These are phyloP conservation scores for Trichosporon sp. DNA, from an alignment of 1,284 basidiomycete genomes.

Conservation along the genomic window DNA sequence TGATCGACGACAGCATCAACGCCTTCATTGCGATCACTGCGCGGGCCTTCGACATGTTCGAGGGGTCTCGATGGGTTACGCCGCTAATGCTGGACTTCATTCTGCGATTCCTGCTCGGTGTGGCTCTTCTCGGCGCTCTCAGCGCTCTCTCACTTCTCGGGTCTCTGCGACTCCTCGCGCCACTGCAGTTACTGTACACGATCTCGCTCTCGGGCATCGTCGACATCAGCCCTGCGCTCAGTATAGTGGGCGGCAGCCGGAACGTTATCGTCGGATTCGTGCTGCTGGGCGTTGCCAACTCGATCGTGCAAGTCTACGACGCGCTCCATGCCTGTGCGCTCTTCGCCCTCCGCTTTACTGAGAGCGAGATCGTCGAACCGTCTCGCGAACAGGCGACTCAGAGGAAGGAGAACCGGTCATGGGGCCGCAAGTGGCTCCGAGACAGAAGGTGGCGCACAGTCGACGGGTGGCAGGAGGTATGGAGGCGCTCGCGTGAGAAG, in stretches of 20 bases:
- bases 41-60: not conserved
- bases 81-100: constrained; percentile 16
- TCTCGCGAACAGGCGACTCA: constrained; percentile 28
- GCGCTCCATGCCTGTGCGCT: constrained; percentile 22
- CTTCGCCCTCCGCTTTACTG: constrained; percentile 31
- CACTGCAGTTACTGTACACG: constrained; percentile 40
- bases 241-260: constrained; percentile 1
- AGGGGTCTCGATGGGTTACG: constrained; percentile 4
- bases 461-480: constrained; percentile 16
- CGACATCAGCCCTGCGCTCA: constrained; percentile 6
- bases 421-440: constrained; percentile 12
- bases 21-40: constrained; percentile 25
- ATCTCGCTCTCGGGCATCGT: constrained; percentile 34
- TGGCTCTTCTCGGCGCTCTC: constrained; percentile 42
- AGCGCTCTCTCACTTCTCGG: constrained; percentile 41
- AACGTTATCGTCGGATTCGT: constrained; percentile 27
- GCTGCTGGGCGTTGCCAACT: constrained; percentile 36
- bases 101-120: constrained; percentile 38
- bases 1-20: constrained; percentile 30
- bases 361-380: constrained; percentile 42
- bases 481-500: not conserved
- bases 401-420: constrained; percentile 5
- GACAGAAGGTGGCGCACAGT: constrained; percentile 14
- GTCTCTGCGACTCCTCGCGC: constrained; percentile 38
- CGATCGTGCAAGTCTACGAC: constrained; percentile 32